These are phyloP conservation scores for Prunus salicina DNA, from an alignment of 306 rosid genomes.

Conservation along the genomic window DNA sequence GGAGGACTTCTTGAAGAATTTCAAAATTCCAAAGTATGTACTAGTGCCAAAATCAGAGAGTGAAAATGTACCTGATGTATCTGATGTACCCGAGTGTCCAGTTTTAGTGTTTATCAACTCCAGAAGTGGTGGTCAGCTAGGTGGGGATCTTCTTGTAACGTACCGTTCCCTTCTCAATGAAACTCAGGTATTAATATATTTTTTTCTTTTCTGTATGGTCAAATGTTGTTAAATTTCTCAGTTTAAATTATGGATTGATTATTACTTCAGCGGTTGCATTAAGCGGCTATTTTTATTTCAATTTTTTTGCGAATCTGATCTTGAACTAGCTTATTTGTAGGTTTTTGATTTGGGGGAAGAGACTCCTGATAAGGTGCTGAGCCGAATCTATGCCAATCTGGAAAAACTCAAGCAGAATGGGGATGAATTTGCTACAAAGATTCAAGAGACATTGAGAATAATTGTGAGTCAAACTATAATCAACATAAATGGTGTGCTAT, in stretches of 20 bases:
- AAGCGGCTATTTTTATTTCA: neutral
- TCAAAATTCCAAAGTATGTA: conserved; percentile 67
- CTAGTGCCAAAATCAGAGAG: conserved; percentile 44
- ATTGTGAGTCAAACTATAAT: conserved; percentile 59
- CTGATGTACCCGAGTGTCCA: conserved; percentile 59
- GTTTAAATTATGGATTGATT: neutral
- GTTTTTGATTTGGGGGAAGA: conserved; percentile 87
- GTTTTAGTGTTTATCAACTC: conserved; percentile 80
- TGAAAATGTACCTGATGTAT: conserved; percentile 25
- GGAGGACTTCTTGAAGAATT: conserved; percentile 37
- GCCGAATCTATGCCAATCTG: conserved; percentile 54
- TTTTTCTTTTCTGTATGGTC: neutral
- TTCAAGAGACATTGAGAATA: conserved; percentile 54
- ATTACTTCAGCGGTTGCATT: neutral
- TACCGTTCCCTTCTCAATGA: conserved; percentile 55
- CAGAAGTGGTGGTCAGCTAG: conserved; percentile 99
- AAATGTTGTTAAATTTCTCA: neutral
- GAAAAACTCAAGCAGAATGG: conserved; percentile 54
- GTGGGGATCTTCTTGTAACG: conserved; percentile 67
- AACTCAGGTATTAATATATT: conserved; percentile 45
- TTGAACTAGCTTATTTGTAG: conserved; percentile 34
- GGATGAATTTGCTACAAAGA: conserved; percentile 51
- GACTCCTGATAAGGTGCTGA: conserved; percentile 72
- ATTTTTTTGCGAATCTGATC: conserved; percentile 21
- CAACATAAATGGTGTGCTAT: neutral